phyloP scores from a whole-genome alignment of 2,329 filamentous ascomycete species.

The Lachnellula cervina region DNA sequence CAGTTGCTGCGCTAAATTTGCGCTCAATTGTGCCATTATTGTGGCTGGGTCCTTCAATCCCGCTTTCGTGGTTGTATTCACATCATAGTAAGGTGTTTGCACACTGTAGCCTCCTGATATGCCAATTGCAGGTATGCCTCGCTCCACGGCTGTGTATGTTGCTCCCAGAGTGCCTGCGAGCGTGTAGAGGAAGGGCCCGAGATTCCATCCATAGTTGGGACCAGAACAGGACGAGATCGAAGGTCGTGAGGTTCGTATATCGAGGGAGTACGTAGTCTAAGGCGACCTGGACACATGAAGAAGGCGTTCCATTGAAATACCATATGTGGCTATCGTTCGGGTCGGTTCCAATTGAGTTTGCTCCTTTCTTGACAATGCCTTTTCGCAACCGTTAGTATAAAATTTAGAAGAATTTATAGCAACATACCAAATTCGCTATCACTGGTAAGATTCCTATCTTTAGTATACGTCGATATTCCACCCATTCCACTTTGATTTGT shows the following conservation, averaged over 20 bases:
- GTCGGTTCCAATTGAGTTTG: slow-evolving; percentile 46
- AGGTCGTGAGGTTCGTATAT: slow-evolving; percentile 43
- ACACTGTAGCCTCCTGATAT: slow-evolving; percentile 41
- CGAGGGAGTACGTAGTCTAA: slow-evolving; percentile 51
- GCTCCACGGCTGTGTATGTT: slow-evolving; percentile 45
- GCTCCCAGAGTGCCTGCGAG: slow-evolving; percentile 47
- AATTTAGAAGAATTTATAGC: background rate
- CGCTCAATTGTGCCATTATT: slow-evolving; percentile 38
- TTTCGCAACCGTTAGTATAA: background rate
- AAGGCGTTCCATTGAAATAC: slow-evolving; percentile 58
- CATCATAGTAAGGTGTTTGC: slow-evolving; percentile 40
- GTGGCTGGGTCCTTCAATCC: slow-evolving; percentile 38
- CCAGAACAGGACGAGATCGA: slow-evolving; percentile 51
- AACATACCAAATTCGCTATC: slow-evolving; percentile 37
- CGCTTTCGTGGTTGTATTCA: slow-evolving; percentile 34
- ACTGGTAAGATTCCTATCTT: slow-evolving; percentile 36
- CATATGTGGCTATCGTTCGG: slow-evolving; percentile 49
- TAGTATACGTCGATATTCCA: slow-evolving; percentile 41
- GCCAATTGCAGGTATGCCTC: slow-evolving; percentile 46
- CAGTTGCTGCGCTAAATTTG: slow-evolving; percentile 41
- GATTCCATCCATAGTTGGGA: slow-evolving; percentile 51
- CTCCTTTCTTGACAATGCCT: slow-evolving; percentile 41
- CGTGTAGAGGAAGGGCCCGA: slow-evolving; percentile 50
- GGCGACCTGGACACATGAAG: slow-evolving; percentile 50
- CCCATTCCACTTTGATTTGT: slow-evolving; percentile 43